These are phyloP conservation scores for Amphirosellinia nigrospora DNA, from an alignment of 495 filamentous ascomycete genomes.

Conservation along the genomic window DNA sequence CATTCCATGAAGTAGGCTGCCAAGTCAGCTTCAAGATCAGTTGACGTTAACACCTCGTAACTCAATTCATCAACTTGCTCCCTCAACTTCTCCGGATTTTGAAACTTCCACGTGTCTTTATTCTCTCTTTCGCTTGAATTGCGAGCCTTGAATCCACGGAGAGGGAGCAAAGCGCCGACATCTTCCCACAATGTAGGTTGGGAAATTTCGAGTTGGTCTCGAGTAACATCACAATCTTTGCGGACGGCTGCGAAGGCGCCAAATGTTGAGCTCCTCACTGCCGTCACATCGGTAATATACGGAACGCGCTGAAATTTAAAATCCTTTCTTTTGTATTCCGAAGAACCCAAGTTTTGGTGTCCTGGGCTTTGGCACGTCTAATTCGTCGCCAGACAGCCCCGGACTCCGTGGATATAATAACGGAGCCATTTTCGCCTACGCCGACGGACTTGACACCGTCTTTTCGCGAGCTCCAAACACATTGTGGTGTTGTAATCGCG, in stretches of 20 bases:
- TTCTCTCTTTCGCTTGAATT: slow-evolving; percentile 35
- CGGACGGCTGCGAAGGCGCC: slow-evolving; percentile 89
- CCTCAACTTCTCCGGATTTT: slow-evolving; percentile 39
- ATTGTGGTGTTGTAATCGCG: slow-evolving; percentile 73
- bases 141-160: slow-evolving; percentile 53
- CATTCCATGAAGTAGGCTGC: slow-evolving; percentile 46
- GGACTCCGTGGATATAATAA: slow-evolving; percentile 90
- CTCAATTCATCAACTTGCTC: slow-evolving; percentile 44
- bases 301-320: slow-evolving; percentile 93
- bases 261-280: slow-evolving; percentile 84
- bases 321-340: slow-evolving; percentile 70
- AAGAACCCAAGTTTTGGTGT: slow-evolving; percentile 59
- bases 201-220: slow-evolving; percentile 71
- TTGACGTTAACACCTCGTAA: slow-evolving; percentile 57
- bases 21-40: slow-evolving; percentile 64
- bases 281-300: slow-evolving; percentile 79
- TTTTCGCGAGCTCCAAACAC: slow-evolving; percentile 89
- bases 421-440: slow-evolving; percentile 90
- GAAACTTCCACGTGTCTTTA: slow-evolving; percentile 44
- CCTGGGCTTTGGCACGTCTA: slow-evolving; percentile 80
- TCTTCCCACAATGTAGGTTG: slow-evolving; percentile 75
- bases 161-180: slow-evolving; percentile 69
- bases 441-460: slow-evolving; percentile 82
- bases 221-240: slow-evolving; percentile 82
- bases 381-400: slow-evolving; percentile 90